A percentile compares a stretch with the other conserved stretches of the same genome.
These are phyloP conservation scores for Neckera pumila DNA, from an alignment of 225 moss, liverwort and hornwort species.

Conservation along the genomic window DNA sequence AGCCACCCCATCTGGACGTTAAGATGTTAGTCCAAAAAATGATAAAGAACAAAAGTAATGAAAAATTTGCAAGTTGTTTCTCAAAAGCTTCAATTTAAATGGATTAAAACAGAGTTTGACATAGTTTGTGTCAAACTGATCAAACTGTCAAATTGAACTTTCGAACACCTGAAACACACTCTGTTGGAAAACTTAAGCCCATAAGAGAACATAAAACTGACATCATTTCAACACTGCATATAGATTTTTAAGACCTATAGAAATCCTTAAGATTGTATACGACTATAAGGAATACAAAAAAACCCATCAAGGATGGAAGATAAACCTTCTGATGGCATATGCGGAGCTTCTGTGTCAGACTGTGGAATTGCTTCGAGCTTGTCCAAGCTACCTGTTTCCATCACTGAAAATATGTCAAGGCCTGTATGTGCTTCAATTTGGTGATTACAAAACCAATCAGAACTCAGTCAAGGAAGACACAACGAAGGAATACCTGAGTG, in stretches of 20 bases:
- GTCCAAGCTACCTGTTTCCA: slow-evolving; percentile 15
- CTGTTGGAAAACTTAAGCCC: neutral
- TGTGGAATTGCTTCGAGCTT: slow-evolving; percentile 18
- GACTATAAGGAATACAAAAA: neutral
- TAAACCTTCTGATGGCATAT: slow-evolving; percentile 8
- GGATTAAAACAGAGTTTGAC: neutral
- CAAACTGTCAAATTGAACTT: neutral
- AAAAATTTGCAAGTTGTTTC: neutral
- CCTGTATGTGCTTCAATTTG: neutral
- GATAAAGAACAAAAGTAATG: neutral
- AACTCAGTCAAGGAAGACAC: neutral
- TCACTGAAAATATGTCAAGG: neutral
- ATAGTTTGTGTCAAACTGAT: neutral
- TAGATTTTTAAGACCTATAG: neutral
- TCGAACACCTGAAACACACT: neutral
- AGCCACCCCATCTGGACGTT: neutral
- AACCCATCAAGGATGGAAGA: neutral
- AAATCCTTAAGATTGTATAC: neutral
- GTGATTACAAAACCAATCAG: neutral
- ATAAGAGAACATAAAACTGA: neutral
- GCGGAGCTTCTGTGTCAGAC: slow-evolving; percentile 20
- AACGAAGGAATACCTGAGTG: neutral
- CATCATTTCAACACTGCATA: neutral
- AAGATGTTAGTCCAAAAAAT: neutral
- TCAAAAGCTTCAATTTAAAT: neutral